A percentile compares a stretch with the other conserved stretches of the same genome.
Conservation (phyloP, 148 eudicot species). For the Heliosperma pusillum region DNA sequence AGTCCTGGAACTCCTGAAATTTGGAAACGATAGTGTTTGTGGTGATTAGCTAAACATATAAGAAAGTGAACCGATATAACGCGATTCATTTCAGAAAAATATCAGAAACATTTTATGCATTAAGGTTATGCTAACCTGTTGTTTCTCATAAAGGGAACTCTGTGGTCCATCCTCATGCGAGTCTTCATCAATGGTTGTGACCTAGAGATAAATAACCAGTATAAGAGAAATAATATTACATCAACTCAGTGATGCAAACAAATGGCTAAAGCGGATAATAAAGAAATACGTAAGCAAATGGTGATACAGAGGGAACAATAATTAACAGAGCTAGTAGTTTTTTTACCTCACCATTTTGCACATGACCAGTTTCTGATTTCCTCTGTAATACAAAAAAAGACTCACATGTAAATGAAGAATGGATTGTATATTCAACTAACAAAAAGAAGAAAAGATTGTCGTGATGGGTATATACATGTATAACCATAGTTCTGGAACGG, state of each 20-base stretch:
- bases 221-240: slow-evolving; percentile 4
- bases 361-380: slow-evolving; percentile 72
- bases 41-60: neutral
- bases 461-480: slow-evolving; percentile 45
- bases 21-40: neutral
- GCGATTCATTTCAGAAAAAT: slow-evolving; percentile 2
- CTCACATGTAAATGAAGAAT: neutral
- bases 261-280: neutral
- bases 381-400: slow-evolving; percentile 50
- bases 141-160: slow-evolving; percentile 89
- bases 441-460: neutral
- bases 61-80: neutral
- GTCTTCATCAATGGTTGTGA: slow-evolving; percentile 40
- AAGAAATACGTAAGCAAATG: neutral
- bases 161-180: slow-evolving; percentile 90
- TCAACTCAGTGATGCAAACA: neutral
- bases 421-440: neutral
- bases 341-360: slow-evolving; percentile 58
- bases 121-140: slow-evolving; percentile 53
- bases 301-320: neutral
- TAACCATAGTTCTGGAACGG: slow-evolving; percentile 65
- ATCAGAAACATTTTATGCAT: neutral
- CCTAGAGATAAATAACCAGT: slow-evolving; percentile 35
- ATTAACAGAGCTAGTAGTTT: slow-evolving; percentile 42
- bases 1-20: slow-evolving; percentile 88